Evolutionary conservation across 2,329 filamentous ascomycete species (phyloP), one percentile per base, ranked within the genome.

Genomic region (Westerdykella ornata): DNA sequence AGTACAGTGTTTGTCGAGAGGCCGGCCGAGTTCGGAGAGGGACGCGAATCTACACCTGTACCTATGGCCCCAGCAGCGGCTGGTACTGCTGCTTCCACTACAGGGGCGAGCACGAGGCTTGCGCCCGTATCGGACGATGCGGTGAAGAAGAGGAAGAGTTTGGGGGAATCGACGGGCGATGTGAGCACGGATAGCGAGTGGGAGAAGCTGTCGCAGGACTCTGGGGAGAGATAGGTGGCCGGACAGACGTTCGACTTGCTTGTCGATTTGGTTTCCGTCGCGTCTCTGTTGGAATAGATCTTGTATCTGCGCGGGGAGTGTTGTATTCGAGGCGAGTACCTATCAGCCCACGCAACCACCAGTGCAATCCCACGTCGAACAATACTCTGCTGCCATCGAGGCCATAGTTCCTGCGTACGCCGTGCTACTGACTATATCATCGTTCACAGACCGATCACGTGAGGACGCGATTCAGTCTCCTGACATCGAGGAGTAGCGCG

Each of bases 181-280:
- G 58, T 74, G 47, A 90, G 88, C 67, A 96, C 89, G 4, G 90
- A 97, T 69, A 90, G 90, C 59, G 90, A 97, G 69, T 97, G 90
- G 90, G 90, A 96, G 72, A 94, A 92, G 73, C 84, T 97, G 16
- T 84, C 85, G 65, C 71, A 68, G 45, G 65, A 60, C 36, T 62
- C 60, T n/a, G 60, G 49, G 18, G 62, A 63, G 16, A 62, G 54
- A 56, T 66, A 33, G 11, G 8, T 26, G 12, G 3, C 22, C 7
- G 8, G 22, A 26, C 22, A 26, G 22, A 26, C 22, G 22, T 26
- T 26, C 22, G 12, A 26, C 22, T 9, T 26, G 22, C 22, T 26
- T 26, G 22, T 26, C 22, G 22, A 26, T 26, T 26, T 11, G 22
- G 12, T 9, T 26, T 26, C 8, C 22, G 12, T 26, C 22, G 8